phyloP scores from a whole-genome alignment of 2,329 filamentous ascomycete species.

The Myriosclerotinia scirpicola region DNA sequence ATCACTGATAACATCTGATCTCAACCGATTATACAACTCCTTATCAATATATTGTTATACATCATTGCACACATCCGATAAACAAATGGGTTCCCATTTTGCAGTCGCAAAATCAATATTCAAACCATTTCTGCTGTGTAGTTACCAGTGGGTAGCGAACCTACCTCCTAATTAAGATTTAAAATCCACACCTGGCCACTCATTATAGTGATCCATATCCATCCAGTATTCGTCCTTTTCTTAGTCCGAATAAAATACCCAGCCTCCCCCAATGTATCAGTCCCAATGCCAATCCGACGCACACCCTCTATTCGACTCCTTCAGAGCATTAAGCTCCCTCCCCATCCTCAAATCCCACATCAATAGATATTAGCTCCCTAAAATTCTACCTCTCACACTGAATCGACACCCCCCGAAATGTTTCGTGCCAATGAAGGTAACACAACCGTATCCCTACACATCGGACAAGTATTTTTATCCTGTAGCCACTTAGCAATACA shows the following conservation, averaged over 20 bases:
- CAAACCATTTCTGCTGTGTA: not conserved
- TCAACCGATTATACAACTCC: too few species aligned
- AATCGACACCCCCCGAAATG: not conserved
- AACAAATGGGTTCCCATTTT: not conserved
- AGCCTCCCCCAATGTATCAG: too few species aligned
- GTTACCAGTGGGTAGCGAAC: too few species aligned
- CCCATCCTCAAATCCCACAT: not conserved
- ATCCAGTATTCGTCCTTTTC: too few species aligned
- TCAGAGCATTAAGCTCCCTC: too few species aligned
- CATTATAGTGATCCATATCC: too few species aligned
- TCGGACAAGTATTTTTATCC: not conserved
- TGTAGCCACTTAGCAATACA: constrained; percentile 3
- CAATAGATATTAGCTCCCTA: not conserved
- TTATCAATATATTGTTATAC: too few species aligned
- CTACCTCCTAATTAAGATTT: not conserved
- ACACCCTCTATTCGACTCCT: too few species aligned
- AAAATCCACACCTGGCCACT: too few species aligned
- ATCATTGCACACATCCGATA: not conserved
- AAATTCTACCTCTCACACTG: not conserved
- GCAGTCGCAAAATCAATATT: not conserved
- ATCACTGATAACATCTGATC: not conserved
- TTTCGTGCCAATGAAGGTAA: not conserved
- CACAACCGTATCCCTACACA: not conserved
- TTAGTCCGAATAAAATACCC: too few species aligned
- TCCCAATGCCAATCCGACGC: too few species aligned